Evolutionary conservation across 2,329 filamentous ascomycete species (phyloP).

Genomic region (Nothophaeocryptopus gaeumannii): DNA sequence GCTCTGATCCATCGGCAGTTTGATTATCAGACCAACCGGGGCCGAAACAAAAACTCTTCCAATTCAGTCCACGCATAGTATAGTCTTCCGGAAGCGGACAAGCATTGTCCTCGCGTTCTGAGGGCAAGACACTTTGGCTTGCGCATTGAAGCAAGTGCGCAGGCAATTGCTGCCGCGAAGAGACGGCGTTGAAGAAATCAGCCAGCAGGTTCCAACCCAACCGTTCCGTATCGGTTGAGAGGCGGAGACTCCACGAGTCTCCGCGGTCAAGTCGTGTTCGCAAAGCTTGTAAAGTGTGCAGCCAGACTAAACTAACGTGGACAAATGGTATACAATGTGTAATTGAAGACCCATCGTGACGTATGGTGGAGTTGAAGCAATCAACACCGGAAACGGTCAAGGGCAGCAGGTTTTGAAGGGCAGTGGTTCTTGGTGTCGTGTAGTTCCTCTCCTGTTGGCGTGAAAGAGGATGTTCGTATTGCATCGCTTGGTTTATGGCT

Average conservation of each 20-base stretch:
- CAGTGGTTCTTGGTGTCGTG: too few relatives aligned
- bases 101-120: conserved; percentile 42
- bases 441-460: too few relatives aligned
- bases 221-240: too few relatives aligned
- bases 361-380: conserved; percentile 35
- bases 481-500: conserved; percentile 19
- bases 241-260: too few relatives aligned
- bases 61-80: conserved; percentile 62
- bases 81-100: conserved; percentile 68
- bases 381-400: neutral
- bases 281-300: conserved; percentile 39
- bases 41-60: conserved; percentile 59
- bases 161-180: conserved; percentile 34
- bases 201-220: too few relatives aligned
- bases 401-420: too few relatives aligned
- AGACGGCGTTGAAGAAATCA: conserved; percentile 54
- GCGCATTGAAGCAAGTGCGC: conserved; percentile 38
- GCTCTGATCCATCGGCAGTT: too few relatives aligned
- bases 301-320: conserved; percentile 61
- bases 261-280: conserved; percentile 17
- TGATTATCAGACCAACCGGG: conserved; percentile 59
- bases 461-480: neutral
- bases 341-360: conserved; percentile 43
- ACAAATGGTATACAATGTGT: conserved; percentile 58
- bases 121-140: conserved; percentile 38